A percentile compares a stretch with the other conserved stretches of the same genome.
Evolutionary conservation across 208 protist species (phyloP).

Genomic region (Trypanosoma mega): DNA sequence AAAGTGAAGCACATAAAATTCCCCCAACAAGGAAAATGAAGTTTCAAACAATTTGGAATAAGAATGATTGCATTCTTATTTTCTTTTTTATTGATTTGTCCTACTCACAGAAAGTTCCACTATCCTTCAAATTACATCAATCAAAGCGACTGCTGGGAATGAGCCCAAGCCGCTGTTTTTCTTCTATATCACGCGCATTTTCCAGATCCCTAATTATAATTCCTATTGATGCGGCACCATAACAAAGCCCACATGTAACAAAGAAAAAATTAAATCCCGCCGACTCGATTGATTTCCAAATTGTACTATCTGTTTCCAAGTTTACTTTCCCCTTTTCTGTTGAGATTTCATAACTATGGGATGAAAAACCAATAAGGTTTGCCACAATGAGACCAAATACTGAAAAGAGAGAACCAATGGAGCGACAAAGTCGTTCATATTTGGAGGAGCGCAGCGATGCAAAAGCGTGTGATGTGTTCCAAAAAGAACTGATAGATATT

Average conservation of each 20-base stretch:
- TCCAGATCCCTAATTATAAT: slow-evolving; percentile 9
- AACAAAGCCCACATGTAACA: slow-evolving; percentile 6
- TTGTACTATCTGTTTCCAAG: not conserved
- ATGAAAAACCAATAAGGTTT: slow-evolving; percentile 58
- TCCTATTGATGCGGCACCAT: slow-evolving; percentile 1
- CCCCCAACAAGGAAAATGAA: no score
- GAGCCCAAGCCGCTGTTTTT: slow-evolving; percentile 8
- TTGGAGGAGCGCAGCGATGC: slow-evolving; percentile 2
- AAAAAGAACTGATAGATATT: slow-evolving; percentile 33
- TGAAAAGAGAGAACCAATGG: slow-evolving; percentile 28
- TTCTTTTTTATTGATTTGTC: no score
- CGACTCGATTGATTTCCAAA: not conserved
- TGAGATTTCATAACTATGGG: not conserved
- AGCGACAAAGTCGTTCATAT: slow-evolving; percentile 26
- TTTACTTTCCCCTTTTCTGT: not conserved
- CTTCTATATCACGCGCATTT: not conserved
- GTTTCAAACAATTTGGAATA: no score
- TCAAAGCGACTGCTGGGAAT: not conserved
- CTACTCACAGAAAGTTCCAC: no score
- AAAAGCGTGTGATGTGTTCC: slow-evolving; percentile 9
- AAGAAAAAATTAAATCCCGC: slow-evolving; percentile 6
- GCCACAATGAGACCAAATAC: slow-evolving; percentile 49
- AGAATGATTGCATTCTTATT: no score
- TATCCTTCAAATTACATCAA: not conserved
- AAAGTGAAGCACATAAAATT: no score